Evolutionary conservation across 1,139 yeast genomes (phyloP), one percentile per base, ranked within the genome.

Genomic region (Hansenula anomala): DNA sequence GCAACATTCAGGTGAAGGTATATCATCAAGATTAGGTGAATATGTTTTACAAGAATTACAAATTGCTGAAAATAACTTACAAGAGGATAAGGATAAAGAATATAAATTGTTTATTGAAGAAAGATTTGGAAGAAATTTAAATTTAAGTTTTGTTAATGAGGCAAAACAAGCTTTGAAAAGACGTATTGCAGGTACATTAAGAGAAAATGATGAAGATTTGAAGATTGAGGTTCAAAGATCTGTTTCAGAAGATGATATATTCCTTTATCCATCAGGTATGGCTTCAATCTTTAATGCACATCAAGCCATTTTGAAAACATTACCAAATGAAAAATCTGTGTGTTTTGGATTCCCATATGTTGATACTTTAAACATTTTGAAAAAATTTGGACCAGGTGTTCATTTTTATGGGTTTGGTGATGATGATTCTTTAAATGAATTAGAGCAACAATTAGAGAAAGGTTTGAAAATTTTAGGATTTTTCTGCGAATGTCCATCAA

Each of bases 1-100:
- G 98, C 97, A 90, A 58, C 97, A 90, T 55, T 71, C 95, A 0
- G 98, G 98, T 25, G 97, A 92, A 60, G 96, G 96, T 12, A 76
- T 92, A 32, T 86, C 96, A 16, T 86, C 96, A 11, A 68, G 97
- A 53, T 67, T 82, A 62, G 97, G 90, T 1, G 97, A 90, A 59
- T 92, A 87, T 54, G 78, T 86, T 32, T 62, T 84, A 42, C 77
- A 75, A 43, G 86, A 79, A 50, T 65, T 85, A 50, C 72, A 77
- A 49, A 63, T 66, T 20, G 61, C 65, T 51, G 42, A 61, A 33
- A 48, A 54, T 30, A 42, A 48, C 19, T 26, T 36, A 15, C 36
- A 40, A 7, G 46, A 53, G 37, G 59, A 51, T 20, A 53, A 51
- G 31, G 49, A 57, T 33, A 69, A 74, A 43, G 92, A 85, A 56